These are phyloP conservation scores for Penicillium salamii DNA, from an alignment of 495 filamentous ascomycete species.

Conservation along the genomic window DNA sequence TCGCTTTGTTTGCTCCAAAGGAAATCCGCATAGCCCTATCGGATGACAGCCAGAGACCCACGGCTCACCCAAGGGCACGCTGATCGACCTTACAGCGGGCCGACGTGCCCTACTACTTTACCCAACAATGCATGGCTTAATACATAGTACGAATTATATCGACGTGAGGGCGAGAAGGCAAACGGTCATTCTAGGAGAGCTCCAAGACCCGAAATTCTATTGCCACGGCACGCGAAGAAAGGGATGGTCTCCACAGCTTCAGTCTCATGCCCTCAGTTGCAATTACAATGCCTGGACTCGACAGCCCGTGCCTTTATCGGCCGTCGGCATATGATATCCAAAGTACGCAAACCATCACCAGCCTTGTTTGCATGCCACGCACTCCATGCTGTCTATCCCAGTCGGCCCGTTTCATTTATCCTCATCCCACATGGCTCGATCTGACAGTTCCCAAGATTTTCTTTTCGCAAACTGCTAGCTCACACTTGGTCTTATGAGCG, in stretches of 20 bases:
- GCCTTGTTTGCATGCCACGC: background rate
- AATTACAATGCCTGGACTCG: background rate
- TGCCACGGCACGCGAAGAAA: background rate
- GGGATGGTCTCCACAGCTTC: background rate
- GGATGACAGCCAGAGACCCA: constrained; percentile 10
- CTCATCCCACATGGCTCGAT: background rate
- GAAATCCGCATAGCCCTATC: constrained; percentile 16
- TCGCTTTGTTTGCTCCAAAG: constrained; percentile 13
- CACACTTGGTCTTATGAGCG: background rate
- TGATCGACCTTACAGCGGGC: constrained; percentile 11
- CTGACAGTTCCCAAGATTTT: background rate
- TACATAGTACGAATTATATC: background rate
- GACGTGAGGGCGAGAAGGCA: constrained; percentile 7
- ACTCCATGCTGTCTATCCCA: background rate
- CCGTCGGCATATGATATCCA: constrained; percentile 5
- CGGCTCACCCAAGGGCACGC: constrained; percentile 4
- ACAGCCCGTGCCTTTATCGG: background rate
- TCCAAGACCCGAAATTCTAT: background rate
- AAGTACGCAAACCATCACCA: background rate
- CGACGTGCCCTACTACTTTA: background rate
- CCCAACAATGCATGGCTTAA: background rate
- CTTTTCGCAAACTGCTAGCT: background rate
- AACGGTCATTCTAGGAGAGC: constrained; percentile 2
- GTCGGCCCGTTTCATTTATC: background rate
- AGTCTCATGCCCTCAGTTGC: background rate